Evolutionary conservation across 192 early-diverging fungal genomes (phyloP).

Genomic region (Chytriomyces sp.): DNA sequence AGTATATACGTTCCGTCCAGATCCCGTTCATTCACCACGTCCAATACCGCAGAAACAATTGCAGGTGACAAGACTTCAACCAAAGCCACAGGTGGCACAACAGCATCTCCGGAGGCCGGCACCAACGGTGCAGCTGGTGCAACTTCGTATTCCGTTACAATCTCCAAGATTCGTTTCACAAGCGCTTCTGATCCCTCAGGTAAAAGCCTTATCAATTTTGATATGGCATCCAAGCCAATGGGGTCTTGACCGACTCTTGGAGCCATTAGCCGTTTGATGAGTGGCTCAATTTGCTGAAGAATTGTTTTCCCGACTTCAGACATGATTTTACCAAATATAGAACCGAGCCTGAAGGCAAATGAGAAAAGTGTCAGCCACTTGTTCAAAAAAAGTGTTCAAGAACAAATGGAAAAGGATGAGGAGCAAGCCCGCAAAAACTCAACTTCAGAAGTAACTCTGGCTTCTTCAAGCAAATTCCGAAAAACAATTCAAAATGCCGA

Average conservation of each 20-base stretch:
- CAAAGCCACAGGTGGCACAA: background rate
- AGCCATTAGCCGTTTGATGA: conserved; percentile 69
- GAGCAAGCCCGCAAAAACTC: conserved; percentile 27
- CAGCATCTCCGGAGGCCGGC: background rate
- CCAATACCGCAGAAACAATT: conserved; percentile 62
- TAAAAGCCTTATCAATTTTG: conserved; percentile 51
- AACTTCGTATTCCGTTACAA: conserved; percentile 56
- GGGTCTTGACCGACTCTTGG: conserved; percentile 32
- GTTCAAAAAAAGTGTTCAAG: background rate
- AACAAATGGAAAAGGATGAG: background rate
- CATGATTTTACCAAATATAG: conserved; percentile 49
- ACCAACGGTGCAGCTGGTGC: too few species aligned
- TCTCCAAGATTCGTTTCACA: conserved; percentile 63
- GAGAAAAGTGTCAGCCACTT: too few species aligned
- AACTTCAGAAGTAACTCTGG: conserved; percentile 69
- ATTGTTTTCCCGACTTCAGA: conserved; percentile 57
- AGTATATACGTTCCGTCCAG: conserved; percentile 73
- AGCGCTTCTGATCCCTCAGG: conserved; percentile 75
- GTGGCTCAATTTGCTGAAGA: conserved; percentile 62
- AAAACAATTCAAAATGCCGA: conserved; percentile 73
- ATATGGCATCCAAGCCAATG: conserved; percentile 59
- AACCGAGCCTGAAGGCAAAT: conserved; percentile 52
- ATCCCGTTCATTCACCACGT: conserved; percentile 56
- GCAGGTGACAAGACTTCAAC: conserved; percentile 52
- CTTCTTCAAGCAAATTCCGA: conserved; percentile 77